These are phyloP conservation scores for Apophysomyces trapeziformis DNA, from an alignment of 371 early-diverging fungal genomes.

Conservation along the genomic window DNA sequence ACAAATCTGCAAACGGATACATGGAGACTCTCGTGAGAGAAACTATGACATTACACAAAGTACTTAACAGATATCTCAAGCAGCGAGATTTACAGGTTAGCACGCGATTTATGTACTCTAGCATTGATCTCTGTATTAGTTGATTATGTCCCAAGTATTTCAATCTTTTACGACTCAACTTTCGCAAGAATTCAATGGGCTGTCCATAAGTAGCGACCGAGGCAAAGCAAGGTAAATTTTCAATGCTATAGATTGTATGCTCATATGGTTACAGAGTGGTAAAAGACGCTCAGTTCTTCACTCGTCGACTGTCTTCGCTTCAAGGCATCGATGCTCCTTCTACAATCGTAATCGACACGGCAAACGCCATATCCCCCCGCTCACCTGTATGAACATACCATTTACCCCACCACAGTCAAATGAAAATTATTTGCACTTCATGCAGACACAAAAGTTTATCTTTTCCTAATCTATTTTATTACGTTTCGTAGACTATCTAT, in stretches of 20 bases:
- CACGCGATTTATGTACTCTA: neutral
- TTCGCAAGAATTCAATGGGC: conserved; percentile 68
- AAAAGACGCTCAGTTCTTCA: conserved; percentile 74
- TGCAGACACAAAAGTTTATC: conserved; percentile 3
- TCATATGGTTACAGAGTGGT: conserved; percentile 55
- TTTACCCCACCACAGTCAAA: neutral
- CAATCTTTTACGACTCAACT: conserved; percentile 73
- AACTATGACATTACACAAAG: conserved; percentile 87
- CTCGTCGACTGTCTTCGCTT: conserved; percentile 64
- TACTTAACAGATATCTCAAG: conserved; percentile 81
- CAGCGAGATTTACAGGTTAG: conserved; percentile 67
- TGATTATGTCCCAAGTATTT: conserved; percentile 77
- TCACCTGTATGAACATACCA: conserved; percentile 9
- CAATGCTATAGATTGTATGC: neutral
- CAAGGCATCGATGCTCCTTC: conserved; percentile 78
- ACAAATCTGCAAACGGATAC: conserved; percentile 57
- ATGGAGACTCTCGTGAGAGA: conserved; percentile 92
- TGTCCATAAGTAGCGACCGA: conserved; percentile 69
- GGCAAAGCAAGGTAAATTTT: conserved; percentile 73
- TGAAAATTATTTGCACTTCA: neutral
- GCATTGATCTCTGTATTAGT: conserved; percentile 27
- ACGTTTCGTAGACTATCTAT: no score
- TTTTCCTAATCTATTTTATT: neutral
- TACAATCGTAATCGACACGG: conserved; percentile 74
- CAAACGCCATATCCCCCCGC: conserved; percentile 44